A percentile compares a stretch with the other conserved stretches of the same genome.
These are phyloP conservation scores for Lomentospora prolificans DNA, from an alignment of 2,329 filamentous ascomycete genomes.

Conservation along the genomic window DNA sequence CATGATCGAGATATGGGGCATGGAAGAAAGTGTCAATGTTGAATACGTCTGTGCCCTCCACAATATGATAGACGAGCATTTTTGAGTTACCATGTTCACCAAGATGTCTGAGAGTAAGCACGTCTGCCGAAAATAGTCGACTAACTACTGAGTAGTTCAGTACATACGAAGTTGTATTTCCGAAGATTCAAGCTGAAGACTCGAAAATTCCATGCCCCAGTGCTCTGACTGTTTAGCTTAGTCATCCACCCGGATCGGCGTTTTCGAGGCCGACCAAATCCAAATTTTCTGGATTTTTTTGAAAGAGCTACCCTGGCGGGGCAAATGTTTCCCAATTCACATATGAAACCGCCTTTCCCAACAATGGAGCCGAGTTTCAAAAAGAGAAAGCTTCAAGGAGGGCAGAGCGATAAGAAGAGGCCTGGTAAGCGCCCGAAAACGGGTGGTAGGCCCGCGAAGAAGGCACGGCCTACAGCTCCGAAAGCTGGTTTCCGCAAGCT, in stretches of 20 bases:
- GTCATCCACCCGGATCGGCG: constrained; percentile 3
- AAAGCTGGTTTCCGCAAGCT: constrained; percentile 21
- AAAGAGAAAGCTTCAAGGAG: constrained; percentile 7
- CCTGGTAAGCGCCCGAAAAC: constrained; percentile 6
- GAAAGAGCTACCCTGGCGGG: not conserved
- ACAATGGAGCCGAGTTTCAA: constrained; percentile 5
- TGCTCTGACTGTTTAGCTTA: too few relatives aligned
- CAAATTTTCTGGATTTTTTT: constrained; percentile 2
- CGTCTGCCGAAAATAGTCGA: too few relatives aligned
- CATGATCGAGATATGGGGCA: too few relatives aligned
- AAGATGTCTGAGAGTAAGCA: too few relatives aligned
- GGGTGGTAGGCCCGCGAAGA: not conserved
- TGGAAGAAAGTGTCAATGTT: too few relatives aligned
- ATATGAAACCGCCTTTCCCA: not conserved
- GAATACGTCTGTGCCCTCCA: too few relatives aligned
- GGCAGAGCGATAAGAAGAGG: not conserved
- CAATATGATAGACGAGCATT: too few relatives aligned
- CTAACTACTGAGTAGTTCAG: too few relatives aligned
- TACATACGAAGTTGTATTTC: too few relatives aligned
- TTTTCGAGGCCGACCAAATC: not conserved
- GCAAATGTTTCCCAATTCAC: not conserved
- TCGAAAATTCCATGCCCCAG: too few relatives aligned
- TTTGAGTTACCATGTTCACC: too few relatives aligned
- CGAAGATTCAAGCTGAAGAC: too few relatives aligned
- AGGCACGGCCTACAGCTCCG: not conserved